These are phyloP conservation scores for Xerophyta viscosa DNA, from an alignment of 106 monocot species.

Conservation along the genomic window DNA sequence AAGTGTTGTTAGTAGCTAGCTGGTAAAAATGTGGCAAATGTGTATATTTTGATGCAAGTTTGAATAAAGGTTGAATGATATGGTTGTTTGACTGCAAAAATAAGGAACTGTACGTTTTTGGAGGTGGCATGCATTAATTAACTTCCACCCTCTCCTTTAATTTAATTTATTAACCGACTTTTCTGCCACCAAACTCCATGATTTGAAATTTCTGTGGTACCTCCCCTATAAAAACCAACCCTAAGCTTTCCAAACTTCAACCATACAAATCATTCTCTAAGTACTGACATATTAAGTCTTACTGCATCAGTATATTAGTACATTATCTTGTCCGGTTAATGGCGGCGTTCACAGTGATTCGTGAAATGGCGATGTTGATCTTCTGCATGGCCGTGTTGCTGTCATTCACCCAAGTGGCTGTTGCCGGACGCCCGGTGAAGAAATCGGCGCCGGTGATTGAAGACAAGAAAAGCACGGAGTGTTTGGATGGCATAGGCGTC, in stretches of 20 bases:
- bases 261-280: neutral
- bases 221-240: neutral
- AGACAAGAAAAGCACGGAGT: conserved; percentile 20
- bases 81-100: no score
- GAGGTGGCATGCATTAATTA: no score
- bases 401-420: neutral
- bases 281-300: no score
- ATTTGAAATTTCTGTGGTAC: no score
- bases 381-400: neutral
- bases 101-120: no score
- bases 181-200: neutral
- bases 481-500: conserved; percentile 11
- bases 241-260: neutral
- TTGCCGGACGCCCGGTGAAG: neutral
- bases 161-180: conserved; percentile 1
- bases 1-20: no score
- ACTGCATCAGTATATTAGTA: neutral
- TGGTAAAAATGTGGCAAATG: no score
- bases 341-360: no score
- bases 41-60: no score
- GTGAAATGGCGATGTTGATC: neutral
- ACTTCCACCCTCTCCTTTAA: no score
- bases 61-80: no score
- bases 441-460: neutral
- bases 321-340: neutral